phyloP scores from a whole-genome alignment of 2,329 filamentous ascomycete species.

The Trichophyton equinum region DNA sequence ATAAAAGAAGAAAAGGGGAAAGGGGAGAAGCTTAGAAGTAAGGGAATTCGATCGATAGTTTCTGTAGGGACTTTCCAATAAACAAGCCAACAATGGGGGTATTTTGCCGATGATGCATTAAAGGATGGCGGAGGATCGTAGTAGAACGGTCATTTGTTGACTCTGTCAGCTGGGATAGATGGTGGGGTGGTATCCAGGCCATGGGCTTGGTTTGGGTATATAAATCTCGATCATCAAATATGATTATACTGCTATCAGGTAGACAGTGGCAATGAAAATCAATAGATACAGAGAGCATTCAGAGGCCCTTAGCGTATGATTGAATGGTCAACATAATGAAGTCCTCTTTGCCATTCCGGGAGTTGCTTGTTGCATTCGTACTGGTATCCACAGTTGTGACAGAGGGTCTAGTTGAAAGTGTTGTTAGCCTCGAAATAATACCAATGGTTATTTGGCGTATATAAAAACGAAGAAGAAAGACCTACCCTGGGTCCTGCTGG shows the following conservation, averaged over 20 bases:
- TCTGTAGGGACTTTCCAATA: background rate
- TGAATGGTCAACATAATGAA: constrained; percentile 44
- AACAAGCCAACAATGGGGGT: background rate
- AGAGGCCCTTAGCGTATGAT: constrained; percentile 13
- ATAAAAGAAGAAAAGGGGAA: background rate
- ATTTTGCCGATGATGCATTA: background rate
- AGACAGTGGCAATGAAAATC: background rate
- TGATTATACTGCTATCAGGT: background rate
- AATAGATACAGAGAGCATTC: background rate
- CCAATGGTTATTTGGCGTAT: background rate
- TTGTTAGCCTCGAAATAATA: background rate
- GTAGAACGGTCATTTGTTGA: background rate
- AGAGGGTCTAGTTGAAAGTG: constrained; percentile 54
- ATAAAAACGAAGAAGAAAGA: background rate
- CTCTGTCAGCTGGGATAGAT: background rate
- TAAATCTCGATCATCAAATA: background rate
- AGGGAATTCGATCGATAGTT: background rate
- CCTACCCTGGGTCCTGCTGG: constrained; percentile 66
- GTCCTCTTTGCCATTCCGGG: constrained; percentile 60
- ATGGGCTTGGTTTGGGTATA: background rate
- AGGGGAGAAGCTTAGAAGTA: too few relatives aligned
- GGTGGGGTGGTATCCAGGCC: background rate
- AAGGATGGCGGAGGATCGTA: background rate
- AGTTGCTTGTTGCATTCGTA: constrained; percentile 79
- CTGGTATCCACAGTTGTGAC: constrained; percentile 81